Evolutionary conservation across 495 filamentous ascomycete species (phyloP).

Genomic region (Margaritispora aquatica): DNA sequence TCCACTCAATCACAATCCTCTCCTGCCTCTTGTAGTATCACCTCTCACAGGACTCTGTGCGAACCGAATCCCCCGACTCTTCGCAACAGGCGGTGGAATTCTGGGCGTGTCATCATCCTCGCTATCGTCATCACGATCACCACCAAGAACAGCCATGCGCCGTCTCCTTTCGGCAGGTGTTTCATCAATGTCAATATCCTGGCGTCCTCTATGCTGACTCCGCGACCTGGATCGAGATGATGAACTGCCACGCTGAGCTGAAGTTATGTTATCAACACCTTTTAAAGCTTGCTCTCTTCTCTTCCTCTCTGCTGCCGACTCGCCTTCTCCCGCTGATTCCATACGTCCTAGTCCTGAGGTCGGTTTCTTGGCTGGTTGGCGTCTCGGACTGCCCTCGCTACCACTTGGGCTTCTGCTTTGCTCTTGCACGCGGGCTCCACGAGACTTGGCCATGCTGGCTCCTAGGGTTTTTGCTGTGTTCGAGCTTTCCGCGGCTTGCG

Average conservation of each 20-base stretch:
- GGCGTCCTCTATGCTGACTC: background rate
- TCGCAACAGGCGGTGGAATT: slow-evolving; percentile 20
- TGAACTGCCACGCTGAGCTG: slow-evolving; percentile 26
- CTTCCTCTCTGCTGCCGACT: slow-evolving; percentile 59
- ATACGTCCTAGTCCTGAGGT: background rate
- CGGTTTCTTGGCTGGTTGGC: background rate
- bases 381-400: background rate
- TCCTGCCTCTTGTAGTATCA: too few relatives aligned
- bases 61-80: slow-evolving; percentile 36
- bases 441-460: slow-evolving; percentile 7
- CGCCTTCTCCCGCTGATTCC: slow-evolving; percentile 1
- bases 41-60: slow-evolving; percentile 34
- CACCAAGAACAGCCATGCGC: slow-evolving; percentile 78
- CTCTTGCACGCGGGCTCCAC: slow-evolving; percentile 13
- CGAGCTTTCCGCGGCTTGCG: background rate
- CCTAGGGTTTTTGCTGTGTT: slow-evolving; percentile 1
- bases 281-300: slow-evolving; percentile 61
- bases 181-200: slow-evolving; percentile 50
- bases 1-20: too few relatives aligned
- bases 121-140: slow-evolving; percentile 28
- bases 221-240: slow-evolving; percentile 25
- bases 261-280: slow-evolving; percentile 23
- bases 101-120: slow-evolving; percentile 29
- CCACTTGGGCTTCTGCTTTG: background rate
- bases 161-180: slow-evolving; percentile 69